Percentiles rank a stretch among this genome's conserved stretches.
phyloP scores from a whole-genome alignment of 441 rosid species.

The Manihot esculenta region DNA sequence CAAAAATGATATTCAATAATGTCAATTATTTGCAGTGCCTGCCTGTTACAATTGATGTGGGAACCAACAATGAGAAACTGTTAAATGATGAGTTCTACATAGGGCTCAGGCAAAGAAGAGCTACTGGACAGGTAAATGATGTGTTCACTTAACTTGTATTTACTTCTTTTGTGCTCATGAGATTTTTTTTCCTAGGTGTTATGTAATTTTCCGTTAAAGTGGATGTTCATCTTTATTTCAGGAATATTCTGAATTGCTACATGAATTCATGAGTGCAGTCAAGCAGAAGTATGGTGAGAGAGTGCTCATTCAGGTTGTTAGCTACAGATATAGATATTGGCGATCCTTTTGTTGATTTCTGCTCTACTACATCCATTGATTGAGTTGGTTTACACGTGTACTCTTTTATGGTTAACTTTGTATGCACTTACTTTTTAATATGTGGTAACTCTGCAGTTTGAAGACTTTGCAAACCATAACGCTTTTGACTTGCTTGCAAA shows the following conservation, averaged over 20 bases:
- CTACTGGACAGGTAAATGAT: slow-evolving; percentile 70
- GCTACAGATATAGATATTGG: not conserved
- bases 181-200: not conserved
- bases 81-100: slow-evolving; percentile 84
- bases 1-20: not conserved
- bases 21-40: slow-evolving; percentile 61
- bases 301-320: slow-evolving; percentile 66
- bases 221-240: slow-evolving; percentile 23
- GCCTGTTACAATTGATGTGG: slow-evolving; percentile 90
- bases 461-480: slow-evolving; percentile 94
- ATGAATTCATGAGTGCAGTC: slow-evolving; percentile 85
- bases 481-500: slow-evolving; percentile 71
- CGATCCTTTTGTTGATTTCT: not conserved
- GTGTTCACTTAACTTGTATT: slow-evolving; percentile 1
- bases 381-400: no score
- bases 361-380: not conserved
- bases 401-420: not conserved
- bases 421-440: not conserved
- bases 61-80: slow-evolving; percentile 81
- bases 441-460: slow-evolving; percentile 54
- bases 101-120: slow-evolving; percentile 75
- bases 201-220: slow-evolving; percentile 19
- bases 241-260: slow-evolving; percentile 72
- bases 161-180: not conserved
- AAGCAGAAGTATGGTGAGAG: slow-evolving; percentile 89